Conservation (phyloP, 768 basidiomycete genomes). For the Suillus ampliporus region DNA sequence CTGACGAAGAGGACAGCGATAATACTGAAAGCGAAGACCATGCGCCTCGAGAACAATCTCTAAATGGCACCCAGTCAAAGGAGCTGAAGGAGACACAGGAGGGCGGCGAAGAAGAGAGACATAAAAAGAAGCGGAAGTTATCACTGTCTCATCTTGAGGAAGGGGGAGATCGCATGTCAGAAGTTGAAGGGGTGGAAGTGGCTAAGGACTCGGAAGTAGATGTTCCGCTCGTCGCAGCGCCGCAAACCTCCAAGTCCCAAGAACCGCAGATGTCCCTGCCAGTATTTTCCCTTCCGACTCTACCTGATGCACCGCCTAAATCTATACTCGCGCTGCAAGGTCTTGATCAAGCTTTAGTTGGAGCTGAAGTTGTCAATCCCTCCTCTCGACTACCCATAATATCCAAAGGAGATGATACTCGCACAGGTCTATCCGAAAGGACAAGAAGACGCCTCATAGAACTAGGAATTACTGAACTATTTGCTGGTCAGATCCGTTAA, state of each 20-base stretch:
- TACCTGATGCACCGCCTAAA: slow-evolving; percentile 73
- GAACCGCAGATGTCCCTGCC: slow-evolving; percentile 51
- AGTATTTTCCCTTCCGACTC: slow-evolving; percentile 69
- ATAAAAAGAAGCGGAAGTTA: slow-evolving; percentile 52
- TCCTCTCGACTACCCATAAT: slow-evolving; percentile 51
- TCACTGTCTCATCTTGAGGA: slow-evolving; percentile 21
- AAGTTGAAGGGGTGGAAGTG: slow-evolving; percentile 10
- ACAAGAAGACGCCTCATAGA: slow-evolving; percentile 69
- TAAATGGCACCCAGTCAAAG: slow-evolving; percentile 8
- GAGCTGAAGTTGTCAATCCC: slow-evolving; percentile 73
- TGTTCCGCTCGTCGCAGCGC: slow-evolving; percentile 22
- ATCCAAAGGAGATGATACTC: slow-evolving; percentile 40
- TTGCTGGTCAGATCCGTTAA: slow-evolving; percentile 69
- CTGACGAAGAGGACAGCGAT: neutral
- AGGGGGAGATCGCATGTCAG: slow-evolving; percentile 22
- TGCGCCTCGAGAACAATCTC: neutral
- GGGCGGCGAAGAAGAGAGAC: slow-evolving; percentile 27
- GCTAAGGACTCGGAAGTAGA: neutral
- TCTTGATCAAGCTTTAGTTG: slow-evolving; percentile 72
- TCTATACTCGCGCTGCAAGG: slow-evolving; percentile 77
- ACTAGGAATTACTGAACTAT: slow-evolving; percentile 83
- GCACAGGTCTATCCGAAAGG: slow-evolving; percentile 59
- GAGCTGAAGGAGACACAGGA: slow-evolving; percentile 22
- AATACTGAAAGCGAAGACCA: neutral
- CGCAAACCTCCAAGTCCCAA: neutral